Evolutionary conservation across 768 basidiomycete species (phyloP), one percentile per base, ranked within the genome.

Genomic region (Naganishia randhawae): DNA sequence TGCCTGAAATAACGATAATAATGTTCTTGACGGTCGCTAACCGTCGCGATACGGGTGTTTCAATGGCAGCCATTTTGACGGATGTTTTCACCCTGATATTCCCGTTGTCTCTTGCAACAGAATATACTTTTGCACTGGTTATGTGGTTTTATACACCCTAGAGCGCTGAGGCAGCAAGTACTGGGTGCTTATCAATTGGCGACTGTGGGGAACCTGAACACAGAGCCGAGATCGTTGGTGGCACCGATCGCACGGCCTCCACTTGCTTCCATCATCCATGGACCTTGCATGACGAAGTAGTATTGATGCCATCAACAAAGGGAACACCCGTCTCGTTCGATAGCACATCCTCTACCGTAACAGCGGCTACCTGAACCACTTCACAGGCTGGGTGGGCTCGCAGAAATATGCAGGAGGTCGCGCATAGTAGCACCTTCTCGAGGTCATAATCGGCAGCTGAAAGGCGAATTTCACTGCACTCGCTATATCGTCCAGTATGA

Each of bases 1-100:
- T 99, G 9, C 96, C 96, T 0, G 93, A 91, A 45, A 94, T 85
- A 66, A 99, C 92, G 71, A 98, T 86, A 72, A 99, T 86, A 77
- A 99, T 86, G 74, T 92, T 85, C 72, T 88, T 88, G 73, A 99
- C 86, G 1, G 83, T 82, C 67, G 83, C 80, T 19, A 98, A 83
- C 45, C 94, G 88, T 73, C 86, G 82, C 25, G 86, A 84, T 65
- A 91, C 85, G 1, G 89, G 87, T 9, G 85, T 86, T 22, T 81
- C 80, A 14, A 77, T 48, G 19, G 39, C 48, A 4, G 53, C 41
- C 66, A 67, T 67, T 13, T 64, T 64, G 45, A 32, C 62, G 17
- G 45, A 25, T 61, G 33, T n/a, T 37, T 39, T 50, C 53, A 27
- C 27, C 32, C 32, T 54, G 53, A 27, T 54, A 1, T 16, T 63